Evolutionary conservation across 495 filamentous ascomycete species (phyloP), one percentile per base, ranked within the genome.

Genomic region (Immersiella caudata): DNA sequence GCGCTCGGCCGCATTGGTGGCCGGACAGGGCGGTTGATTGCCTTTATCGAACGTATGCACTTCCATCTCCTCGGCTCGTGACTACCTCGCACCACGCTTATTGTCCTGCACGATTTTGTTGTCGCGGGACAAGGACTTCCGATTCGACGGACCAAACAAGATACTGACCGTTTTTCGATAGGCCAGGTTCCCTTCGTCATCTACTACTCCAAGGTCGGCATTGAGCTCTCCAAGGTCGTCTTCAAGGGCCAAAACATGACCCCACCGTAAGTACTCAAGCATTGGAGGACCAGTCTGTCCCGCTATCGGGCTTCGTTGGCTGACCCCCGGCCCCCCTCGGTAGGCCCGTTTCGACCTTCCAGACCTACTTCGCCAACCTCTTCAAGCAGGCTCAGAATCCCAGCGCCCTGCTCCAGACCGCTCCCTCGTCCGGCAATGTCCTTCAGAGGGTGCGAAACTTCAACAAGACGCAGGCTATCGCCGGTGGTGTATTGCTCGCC

Each of bases 161-260:
- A 55, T 55, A n/a, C 51, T 56, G 21, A 68, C 70, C 68, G 68
- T 74, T 68, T 36, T 25, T 25, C 52, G 12, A 60, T 74, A 99
- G 95, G 90, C 74, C 83, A 94, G 81, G 88, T 93, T 71, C 96
- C 96, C 68, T 88, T 89, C 52, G 88, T 90, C 70, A 71, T 96
- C 75, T 97, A 97, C 87, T 98, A 97, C 85, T 87, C 89, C 60
- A 90, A 87, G 75, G 95, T 99, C 74, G 93, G 86, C 68, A 75
- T 92, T 67, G 96, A 98, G 83, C 84, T 98, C 57, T 86, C 85
- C 72, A 94, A 90, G 85, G 79, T 97, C 65, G 90, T 98, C 66
- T 93, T 93, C 84, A 86, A 85, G 75, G 90, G 91, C 76, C 93
- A 94, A 79, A 91, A 88, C 82, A 97, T 99, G 93, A 81, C 82